These are phyloP conservation scores for Penicillium soppii DNA, from an alignment of 495 filamentous ascomycete species.

Conservation along the genomic window DNA sequence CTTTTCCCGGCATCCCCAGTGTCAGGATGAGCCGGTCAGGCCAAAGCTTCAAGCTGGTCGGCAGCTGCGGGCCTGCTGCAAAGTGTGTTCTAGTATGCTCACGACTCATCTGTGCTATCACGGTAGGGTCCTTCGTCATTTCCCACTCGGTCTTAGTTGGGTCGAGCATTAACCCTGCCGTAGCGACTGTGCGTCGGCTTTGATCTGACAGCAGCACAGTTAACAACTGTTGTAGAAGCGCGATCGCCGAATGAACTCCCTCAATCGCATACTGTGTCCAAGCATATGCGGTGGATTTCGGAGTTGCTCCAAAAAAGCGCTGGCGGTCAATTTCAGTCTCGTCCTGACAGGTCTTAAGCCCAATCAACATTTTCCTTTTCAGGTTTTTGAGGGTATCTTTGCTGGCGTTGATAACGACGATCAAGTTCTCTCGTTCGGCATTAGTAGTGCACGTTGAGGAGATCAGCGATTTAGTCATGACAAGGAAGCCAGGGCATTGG, in stretches of 20 bases:
- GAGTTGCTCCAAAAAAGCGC: neutral
- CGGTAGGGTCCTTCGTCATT: neutral
- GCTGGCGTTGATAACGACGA: neutral
- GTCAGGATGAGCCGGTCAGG: neutral
- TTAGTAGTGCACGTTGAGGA: neutral
- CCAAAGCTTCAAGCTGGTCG: neutral
- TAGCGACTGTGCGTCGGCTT: neutral
- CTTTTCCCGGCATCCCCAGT: conserved; percentile 1
- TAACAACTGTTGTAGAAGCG: conserved; percentile 6
- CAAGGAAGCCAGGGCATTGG: conserved; percentile 25
- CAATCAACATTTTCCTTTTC: neutral
- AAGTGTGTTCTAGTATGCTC: neutral
- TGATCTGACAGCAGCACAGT: neutral
- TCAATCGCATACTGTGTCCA: neutral
- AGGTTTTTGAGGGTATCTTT: neutral
- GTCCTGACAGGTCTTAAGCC: neutral
- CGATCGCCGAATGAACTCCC: neutral
- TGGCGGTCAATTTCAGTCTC: neutral
- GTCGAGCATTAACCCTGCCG: neutral
- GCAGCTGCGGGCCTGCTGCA: neutral
- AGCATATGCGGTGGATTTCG: neutral
- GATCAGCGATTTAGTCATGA: conserved; percentile 13
- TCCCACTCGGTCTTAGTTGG: neutral
- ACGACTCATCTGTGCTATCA: neutral
- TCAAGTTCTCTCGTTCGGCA: neutral